A percentile compares a stretch with the other conserved stretches of the same genome.
Conservation (phyloP, 371 early-diverging fungal species). For the Mucor mucedo region DNA sequence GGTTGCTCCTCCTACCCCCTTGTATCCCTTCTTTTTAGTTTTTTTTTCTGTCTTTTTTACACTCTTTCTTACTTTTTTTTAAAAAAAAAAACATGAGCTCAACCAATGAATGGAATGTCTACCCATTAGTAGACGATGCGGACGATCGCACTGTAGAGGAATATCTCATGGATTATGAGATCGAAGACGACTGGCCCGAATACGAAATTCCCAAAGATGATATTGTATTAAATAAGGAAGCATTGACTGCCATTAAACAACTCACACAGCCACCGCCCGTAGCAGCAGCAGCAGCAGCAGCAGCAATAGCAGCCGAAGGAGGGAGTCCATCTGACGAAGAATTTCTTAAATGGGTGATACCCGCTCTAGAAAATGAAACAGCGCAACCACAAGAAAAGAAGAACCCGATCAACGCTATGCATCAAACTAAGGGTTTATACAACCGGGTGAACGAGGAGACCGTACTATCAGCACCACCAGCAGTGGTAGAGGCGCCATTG, state of each 20-base stretch:
- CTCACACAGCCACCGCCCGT: too few relatives aligned
- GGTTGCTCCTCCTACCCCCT: neutral
- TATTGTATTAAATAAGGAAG: constrained; percentile 4
- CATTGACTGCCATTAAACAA: neutral
- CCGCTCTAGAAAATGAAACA: neutral
- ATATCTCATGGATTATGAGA: constrained; percentile 1
- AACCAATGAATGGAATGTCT: too few relatives aligned
- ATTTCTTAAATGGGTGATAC: too few relatives aligned
- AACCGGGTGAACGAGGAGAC: too few relatives aligned
- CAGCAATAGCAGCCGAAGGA: too few relatives aligned
- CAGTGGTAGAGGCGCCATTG: too few relatives aligned
- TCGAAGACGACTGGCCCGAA: constrained; percentile 8
- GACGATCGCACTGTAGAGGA: neutral
- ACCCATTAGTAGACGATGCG: neutral
- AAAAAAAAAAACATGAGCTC: neutral
- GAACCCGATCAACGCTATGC: neutral
- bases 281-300: too few relatives aligned
- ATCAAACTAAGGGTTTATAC: neutral
- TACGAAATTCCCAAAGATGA: neutral
- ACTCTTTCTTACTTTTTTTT: too few relatives aligned
- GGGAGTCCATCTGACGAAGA: too few relatives aligned
- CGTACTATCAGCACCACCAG: too few relatives aligned
- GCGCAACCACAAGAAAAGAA: neutral
- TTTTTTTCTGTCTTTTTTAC: neutral
- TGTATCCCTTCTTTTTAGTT: neutral